Percentiles rank a stretch among this genome's conserved stretches.
These are phyloP conservation scores for Suhomyces taliae DNA, from an alignment of 1,139 yeast genomes.

Conservation along the genomic window DNA sequence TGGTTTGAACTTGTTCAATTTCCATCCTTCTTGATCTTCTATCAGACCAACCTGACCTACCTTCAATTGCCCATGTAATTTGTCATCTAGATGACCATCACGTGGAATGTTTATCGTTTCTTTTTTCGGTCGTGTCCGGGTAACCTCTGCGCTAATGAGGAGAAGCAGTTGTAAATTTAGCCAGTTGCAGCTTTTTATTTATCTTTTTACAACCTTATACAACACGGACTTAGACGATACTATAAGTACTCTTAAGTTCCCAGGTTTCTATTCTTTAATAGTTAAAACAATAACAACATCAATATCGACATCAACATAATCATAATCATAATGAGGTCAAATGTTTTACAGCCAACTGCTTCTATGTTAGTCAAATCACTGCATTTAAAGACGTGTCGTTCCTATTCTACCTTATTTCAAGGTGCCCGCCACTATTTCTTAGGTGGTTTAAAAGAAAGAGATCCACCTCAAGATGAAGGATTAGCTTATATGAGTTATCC, in stretches of 20 bases:
- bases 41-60: too few relatives aligned
- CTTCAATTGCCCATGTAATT: too few relatives aligned
- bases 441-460: constrained; percentile 19
- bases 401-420: constrained; percentile 15
- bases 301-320: too few relatives aligned
- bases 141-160: not conserved
- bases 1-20: too few relatives aligned
- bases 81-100: too few relatives aligned
- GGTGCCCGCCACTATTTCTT: constrained; percentile 32
- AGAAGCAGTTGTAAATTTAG: not conserved
- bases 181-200: constrained; percentile 1
- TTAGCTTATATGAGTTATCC: constrained; percentile 47
- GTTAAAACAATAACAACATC: not conserved
- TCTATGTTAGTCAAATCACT: not conserved
- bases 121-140: constrained; percentile 1
- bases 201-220: not conserved
- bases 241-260: constrained; percentile 1
- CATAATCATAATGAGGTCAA: not conserved
- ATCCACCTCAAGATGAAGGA: constrained; percentile 21
- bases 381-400: not conserved
- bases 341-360: not conserved
- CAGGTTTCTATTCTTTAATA: not conserved
- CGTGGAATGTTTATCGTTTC: not conserved
- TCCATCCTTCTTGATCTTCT: too few relatives aligned
- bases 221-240: not conserved